A percentile compares a stretch with the other conserved stretches of the same genome.
Conservation (phyloP, 257 asterid genomes). For the Gentiana macrophylla region DNA sequence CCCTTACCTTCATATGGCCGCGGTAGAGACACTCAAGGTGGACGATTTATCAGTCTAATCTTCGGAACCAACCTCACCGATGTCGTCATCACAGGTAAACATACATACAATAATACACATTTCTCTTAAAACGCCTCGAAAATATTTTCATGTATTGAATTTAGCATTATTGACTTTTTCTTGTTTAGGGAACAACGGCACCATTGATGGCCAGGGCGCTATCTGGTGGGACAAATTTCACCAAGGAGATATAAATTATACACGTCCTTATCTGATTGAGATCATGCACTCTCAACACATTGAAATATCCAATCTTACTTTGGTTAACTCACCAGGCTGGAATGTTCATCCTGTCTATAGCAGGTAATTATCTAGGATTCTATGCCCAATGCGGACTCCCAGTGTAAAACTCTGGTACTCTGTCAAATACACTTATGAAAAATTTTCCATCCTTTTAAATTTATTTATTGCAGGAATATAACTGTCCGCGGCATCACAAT, state of each 20-base stretch:
- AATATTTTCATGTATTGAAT: too few relatives aligned
- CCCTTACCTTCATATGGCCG: conserved; percentile 93
- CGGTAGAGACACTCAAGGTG: conserved; percentile 77
- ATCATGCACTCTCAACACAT: conserved; percentile 66
- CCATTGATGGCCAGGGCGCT: conserved; percentile 89
- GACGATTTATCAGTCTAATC: conserved; percentile 75
- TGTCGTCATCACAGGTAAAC: conserved; percentile 76
- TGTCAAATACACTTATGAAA: too few relatives aligned
- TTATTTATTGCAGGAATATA: conserved; percentile 47
- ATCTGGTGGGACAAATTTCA: conserved; percentile 89
- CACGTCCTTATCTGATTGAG: conserved; percentile 83
- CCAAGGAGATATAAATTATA: conserved; percentile 43
- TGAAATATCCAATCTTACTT: conserved; percentile 62
- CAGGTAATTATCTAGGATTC: conserved; percentile 31
- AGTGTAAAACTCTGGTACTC: too few relatives aligned
- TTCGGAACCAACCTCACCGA: conserved; percentile 84
- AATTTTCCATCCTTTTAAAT: too few relatives aligned
- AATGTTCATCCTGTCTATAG: conserved; percentile 82
- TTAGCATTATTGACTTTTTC: neutral
- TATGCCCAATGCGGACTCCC: too few relatives aligned
- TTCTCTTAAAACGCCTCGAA: neutral
- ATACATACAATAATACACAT: neutral
- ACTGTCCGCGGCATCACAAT: conserved; percentile 72
- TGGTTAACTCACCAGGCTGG: conserved; percentile 82
- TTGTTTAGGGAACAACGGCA: conserved; percentile 80